These are phyloP conservation scores for Gillenia trifoliata DNA, from an alignment of 306 rosid species.

Conservation along the genomic window DNA sequence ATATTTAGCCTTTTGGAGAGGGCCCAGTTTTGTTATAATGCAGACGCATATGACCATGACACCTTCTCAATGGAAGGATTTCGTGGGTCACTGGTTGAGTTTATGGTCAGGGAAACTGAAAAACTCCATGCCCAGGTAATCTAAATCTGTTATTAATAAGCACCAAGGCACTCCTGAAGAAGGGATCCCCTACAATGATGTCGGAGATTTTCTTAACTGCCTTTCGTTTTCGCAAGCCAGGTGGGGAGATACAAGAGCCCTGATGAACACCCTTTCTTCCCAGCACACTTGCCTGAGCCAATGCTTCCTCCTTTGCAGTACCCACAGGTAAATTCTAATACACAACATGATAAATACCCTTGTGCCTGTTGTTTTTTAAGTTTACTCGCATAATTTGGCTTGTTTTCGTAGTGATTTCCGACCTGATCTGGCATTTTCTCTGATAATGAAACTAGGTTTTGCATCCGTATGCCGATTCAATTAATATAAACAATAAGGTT, in stretches of 20 bases:
- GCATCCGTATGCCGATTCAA: constrained; percentile 43
- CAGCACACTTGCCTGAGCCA: constrained; percentile 36
- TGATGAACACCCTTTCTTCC: constrained; percentile 64
- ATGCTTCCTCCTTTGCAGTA: constrained; percentile 59
- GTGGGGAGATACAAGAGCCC: constrained; percentile 69
- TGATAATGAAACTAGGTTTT: constrained; percentile 41
- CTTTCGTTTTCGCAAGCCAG: constrained; percentile 29
- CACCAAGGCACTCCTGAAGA: background rate
- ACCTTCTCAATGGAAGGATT: constrained; percentile 49
- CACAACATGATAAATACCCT: background rate
- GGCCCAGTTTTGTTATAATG: constrained; percentile 50
- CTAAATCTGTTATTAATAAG: background rate
- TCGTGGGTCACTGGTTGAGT: constrained; percentile 58
- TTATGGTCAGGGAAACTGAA: constrained; percentile 58
- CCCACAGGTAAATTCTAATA: constrained; percentile 44
- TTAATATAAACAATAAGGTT: constrained; percentile 43
- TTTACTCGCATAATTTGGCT: background rate
- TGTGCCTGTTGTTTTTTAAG: background rate
- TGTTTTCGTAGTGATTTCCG: constrained; percentile 1
- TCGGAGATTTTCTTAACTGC: constrained; percentile 5
- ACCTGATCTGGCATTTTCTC: constrained; percentile 1
- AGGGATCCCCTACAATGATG: background rate
- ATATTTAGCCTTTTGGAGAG: constrained; percentile 62
- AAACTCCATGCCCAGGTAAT: constrained; percentile 65
- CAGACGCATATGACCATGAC: constrained; percentile 40